Conservation (phyloP, 305 asterid species). For the Plantago rigida region DNA sequence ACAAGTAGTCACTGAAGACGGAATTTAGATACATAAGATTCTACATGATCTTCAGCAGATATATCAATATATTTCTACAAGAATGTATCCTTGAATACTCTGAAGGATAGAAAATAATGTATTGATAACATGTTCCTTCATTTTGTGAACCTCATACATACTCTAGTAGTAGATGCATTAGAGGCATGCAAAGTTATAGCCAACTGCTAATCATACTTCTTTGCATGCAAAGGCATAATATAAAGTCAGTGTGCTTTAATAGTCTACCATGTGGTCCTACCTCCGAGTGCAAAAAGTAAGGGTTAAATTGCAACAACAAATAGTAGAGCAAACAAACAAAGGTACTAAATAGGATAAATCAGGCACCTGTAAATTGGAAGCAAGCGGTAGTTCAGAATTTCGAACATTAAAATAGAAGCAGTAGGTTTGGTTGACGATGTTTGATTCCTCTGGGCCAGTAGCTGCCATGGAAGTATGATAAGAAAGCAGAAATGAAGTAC, state of each 20-base stretch:
- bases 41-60: neutral
- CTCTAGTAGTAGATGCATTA: no score
- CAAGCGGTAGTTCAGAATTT: conserved; percentile 85
- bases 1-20: neutral
- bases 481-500: conserved; percentile 19
- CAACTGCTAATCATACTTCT: no score
- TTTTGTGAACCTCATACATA: neutral
- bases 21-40: neutral
- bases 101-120: neutral
- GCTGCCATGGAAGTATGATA: conserved; percentile 44
- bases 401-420: conserved; percentile 74
- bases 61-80: neutral
- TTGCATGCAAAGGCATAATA: no score
- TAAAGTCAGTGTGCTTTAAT: no score
- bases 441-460: conserved; percentile 78
- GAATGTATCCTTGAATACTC: neutral
- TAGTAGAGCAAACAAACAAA: conserved; percentile 16
- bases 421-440: conserved; percentile 68
- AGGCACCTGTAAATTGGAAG: conserved; percentile 85
- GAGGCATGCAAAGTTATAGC: no score
- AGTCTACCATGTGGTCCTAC: no score
- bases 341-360: conserved; percentile 2
- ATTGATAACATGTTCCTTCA: neutral
- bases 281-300: neutral
- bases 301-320: neutral